Base-by-base conservation (phyloP, 2,329 filamentous ascomycete species). In the Fusarium sp. region DNA sequence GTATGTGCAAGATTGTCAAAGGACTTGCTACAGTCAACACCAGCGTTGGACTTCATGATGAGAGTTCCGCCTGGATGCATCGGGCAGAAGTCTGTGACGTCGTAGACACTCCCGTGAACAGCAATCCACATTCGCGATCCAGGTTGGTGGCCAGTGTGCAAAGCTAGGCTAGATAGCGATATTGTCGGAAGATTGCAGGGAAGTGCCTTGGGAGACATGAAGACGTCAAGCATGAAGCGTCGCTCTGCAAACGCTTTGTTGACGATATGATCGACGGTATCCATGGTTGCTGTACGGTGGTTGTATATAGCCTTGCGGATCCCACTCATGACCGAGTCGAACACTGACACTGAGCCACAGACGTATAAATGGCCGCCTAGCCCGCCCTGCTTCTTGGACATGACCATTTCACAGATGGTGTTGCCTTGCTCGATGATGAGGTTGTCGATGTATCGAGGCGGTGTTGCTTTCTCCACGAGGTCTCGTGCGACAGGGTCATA, bases 331-430 rank as follows among this genome's bases (percentile, higher is more conserved):
- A 88, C 85, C 0, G 86, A 86, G 71, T 89, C 86, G 65, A 81
- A 66, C 20, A 79, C 63, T 40, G 76, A 67, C 8, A 77, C 64
- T 6, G 73, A 77, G 4, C 78, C 78, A 49, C 78, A 80, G 15
- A 80, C 76, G 44, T 78, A 80, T 1, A 80, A 18, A n/a, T 79
- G 71, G 0, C 78, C 78, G 9, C 78, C 70, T 81, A 88, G 17
- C 82, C 86, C 85, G 7, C 86, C 86, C 48, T 87, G 85, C 46
- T 85, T 86, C 78, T 87, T 88, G 1, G 84, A 86, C 85, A 88
- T 88, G 57, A 88, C 85, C 18, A 88, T 79, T 55, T 88, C 86
- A 33, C 85, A 87, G 11, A 88, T 81, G 1, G 80, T 82, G 0
- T 81, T 81, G 0, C 85, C 84, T 70, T 88, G 85, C 64, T 88